A percentile compares a stretch with the other conserved stretches of the same genome.
Conservation (phyloP, 2,329 filamentous ascomycete genomes). For the Pseudogymnoascus destructans region DNA sequence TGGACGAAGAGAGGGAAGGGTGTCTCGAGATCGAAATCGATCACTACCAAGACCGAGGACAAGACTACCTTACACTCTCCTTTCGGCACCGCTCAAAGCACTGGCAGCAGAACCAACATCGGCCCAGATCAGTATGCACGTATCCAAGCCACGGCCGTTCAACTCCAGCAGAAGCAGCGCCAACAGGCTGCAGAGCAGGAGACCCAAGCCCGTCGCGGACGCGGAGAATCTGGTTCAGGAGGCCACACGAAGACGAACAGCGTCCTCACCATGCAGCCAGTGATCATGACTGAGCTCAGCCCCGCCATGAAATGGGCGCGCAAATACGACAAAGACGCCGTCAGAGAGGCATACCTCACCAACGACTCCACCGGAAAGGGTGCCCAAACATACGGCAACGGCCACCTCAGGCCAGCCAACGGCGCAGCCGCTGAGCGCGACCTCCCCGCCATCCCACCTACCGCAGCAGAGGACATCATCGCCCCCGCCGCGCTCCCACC, state of each 20-base stretch:
- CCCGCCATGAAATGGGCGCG: conserved; percentile 95
- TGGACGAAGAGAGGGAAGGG: conserved; percentile 60
- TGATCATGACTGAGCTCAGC: conserved; percentile 73
- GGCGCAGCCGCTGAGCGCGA: conserved; percentile 18
- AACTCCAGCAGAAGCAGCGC: conserved; percentile 58
- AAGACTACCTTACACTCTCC: conserved; percentile 29
- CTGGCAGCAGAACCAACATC: conserved; percentile 66
- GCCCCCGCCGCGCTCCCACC: conserved; percentile 17
- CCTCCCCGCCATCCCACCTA: conserved; percentile 18
- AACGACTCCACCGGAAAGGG: conserved; percentile 53
- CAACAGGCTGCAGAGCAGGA: conserved; percentile 30
- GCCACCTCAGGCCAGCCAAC: conserved; percentile 24
- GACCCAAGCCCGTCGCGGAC: conserved; percentile 35
- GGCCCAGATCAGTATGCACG: conserved; percentile 83
- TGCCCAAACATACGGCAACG: conserved; percentile 18
- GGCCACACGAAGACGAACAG: conserved; percentile 67
- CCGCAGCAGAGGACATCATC: conserved; percentile 23
- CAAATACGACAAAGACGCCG: conserved; percentile 82
- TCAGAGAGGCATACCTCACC: conserved; percentile 74
- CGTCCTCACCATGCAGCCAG: conserved; percentile 73
- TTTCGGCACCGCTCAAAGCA: conserved; percentile 31
- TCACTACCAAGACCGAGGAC: conserved; percentile 44
- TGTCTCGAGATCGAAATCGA: conserved; percentile 55
- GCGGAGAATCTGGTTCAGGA: conserved; percentile 38
- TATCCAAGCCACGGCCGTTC: conserved; percentile 81